Percentiles rank a stretch among this genome's conserved stretches.
Evolutionary conservation across 768 basidiomycete species (phyloP).

Genomic region (Dacryopinax primogenitus): DNA sequence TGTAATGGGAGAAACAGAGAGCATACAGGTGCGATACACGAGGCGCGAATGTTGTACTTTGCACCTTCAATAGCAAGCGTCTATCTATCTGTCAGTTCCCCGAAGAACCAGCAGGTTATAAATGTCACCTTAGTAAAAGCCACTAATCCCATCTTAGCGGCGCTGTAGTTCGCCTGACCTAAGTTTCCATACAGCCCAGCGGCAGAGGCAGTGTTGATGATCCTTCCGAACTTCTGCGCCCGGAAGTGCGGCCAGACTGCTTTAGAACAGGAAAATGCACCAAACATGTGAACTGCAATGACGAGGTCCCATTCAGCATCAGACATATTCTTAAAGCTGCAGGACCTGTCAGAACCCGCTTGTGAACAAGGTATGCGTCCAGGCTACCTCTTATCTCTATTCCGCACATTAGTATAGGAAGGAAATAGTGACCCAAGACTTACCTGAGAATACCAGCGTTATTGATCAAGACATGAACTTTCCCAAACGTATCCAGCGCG

Average conservation of each 20-base stretch:
- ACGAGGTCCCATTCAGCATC: constrained; percentile 90
- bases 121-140: constrained; percentile 55
- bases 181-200: constrained; percentile 93
- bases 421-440: no score
- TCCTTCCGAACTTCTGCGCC: constrained; percentile 85
- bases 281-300: constrained; percentile 82
- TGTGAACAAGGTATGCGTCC: not conserved
- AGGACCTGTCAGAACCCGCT: not conserved
- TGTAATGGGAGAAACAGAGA: not conserved
- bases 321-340: constrained; percentile 91
- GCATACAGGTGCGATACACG: constrained; percentile 79
- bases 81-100: not conserved
- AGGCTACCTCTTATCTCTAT: constrained; percentile 19
- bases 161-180: constrained; percentile 95
- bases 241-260: constrained; percentile 94
- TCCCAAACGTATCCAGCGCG: constrained; percentile 74
- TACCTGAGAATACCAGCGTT: constrained; percentile 87
- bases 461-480: constrained; percentile 73
- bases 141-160: constrained; percentile 93
- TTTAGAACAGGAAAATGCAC: constrained; percentile 82
- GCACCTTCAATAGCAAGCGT: constrained; percentile 85
- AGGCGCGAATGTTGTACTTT: constrained; percentile 78
- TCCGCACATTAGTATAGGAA: not conserved
- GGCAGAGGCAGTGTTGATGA: constrained; percentile 90
- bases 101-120: not conserved